phyloP scores from a whole-genome alignment of 208 protist genomes.

The Trypanosoma congolense region DNA sequence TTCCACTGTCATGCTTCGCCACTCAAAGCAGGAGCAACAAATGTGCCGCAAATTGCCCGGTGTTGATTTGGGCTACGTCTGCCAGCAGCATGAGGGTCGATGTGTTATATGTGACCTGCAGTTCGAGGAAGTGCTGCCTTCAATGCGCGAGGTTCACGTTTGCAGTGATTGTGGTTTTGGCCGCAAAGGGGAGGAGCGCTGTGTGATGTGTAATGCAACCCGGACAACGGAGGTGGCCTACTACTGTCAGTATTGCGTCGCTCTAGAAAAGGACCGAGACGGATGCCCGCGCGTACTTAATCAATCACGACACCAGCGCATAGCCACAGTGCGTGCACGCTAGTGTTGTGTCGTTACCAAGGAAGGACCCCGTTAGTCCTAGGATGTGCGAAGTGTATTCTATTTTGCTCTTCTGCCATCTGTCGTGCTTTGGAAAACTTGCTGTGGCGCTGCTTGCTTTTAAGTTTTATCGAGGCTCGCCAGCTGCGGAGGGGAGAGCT shows the following conservation, averaged over 20 bases:
- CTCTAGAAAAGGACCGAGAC: constrained; percentile 86
- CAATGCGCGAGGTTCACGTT: constrained; percentile 76
- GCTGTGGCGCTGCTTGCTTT: no score
- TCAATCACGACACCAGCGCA: constrained; percentile 63
- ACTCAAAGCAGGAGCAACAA: constrained; percentile 76
- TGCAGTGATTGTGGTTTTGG: constrained; percentile 86
- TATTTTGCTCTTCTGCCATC: no score
- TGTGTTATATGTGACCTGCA: constrained; percentile 87
- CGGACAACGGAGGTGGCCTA: constrained; percentile 73
- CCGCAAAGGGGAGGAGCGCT: constrained; percentile 67
- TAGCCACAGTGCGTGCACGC: constrained; percentile 36
- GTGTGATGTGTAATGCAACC: constrained; percentile 75
- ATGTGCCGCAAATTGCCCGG: constrained; percentile 88
- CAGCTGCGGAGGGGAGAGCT: no score
- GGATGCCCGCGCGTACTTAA: constrained; percentile 84
- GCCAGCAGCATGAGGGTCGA: constrained; percentile 81
- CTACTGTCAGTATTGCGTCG: constrained; percentile 84
- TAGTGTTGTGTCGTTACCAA: constrained; percentile 7
- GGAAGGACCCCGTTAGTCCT: no score
- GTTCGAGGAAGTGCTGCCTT: constrained; percentile 63
- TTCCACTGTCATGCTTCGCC: constrained; percentile 49
- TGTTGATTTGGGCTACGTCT: constrained; percentile 65
- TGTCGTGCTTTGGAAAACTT: no score
- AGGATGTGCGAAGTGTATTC: no score
- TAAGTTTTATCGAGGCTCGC: no score